Base-by-base conservation (phyloP, 805 yeast genomes). In the Yamadazyma akitaensis region DNA sequence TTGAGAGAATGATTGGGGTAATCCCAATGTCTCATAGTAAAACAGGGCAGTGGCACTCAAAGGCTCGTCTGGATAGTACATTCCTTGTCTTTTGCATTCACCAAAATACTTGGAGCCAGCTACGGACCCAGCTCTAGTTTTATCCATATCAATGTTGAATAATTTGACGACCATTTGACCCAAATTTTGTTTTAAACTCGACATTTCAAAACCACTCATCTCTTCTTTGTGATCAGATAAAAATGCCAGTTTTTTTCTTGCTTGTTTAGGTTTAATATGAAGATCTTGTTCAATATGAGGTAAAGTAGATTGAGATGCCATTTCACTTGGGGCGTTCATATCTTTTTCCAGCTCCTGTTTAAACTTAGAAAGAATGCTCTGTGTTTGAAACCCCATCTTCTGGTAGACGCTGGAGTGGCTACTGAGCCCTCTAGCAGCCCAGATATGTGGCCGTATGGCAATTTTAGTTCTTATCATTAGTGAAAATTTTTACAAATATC, bases 41-140 rank as follows among this genome's bases (percentile, higher is more conserved):
- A 88, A 94, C 45, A 71, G 72, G 1, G 97, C 96, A 5, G 87
- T 77, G 16, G 79, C 81, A 3, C 87, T 77, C 35, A 87, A 69
- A 33, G 80, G 83, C 60, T 85, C 91, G 49, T 84, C 75, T n/a
- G 84, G 87, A 53, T 77, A 84, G 63, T 80, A 86, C 56, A 87
- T 66, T 3, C 88, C 96, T 67, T 90, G 97, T 37, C 73, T 79
- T 63, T 89, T 89, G 69, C 97, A 90, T 65, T 86, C 82, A 42
- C 86, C 89, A 60, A 88, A 86, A 67, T 91, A 94, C 47, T 78
- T 75, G 2, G 91, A 85, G 8, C 97, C 98, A 5, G 96, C 96
- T 53, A 92, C 84, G 1, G 97, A 90, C 24, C 97, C 98, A 0
- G 97, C 86, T 60, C 98, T 79, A 33, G 91, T 79, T 53, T 80